Evolutionary conservation across 352 stramenopile genomes (phyloP), one percentile per base, ranked within the genome.

Genomic region (Phytophthora macrochlamydospora): DNA sequence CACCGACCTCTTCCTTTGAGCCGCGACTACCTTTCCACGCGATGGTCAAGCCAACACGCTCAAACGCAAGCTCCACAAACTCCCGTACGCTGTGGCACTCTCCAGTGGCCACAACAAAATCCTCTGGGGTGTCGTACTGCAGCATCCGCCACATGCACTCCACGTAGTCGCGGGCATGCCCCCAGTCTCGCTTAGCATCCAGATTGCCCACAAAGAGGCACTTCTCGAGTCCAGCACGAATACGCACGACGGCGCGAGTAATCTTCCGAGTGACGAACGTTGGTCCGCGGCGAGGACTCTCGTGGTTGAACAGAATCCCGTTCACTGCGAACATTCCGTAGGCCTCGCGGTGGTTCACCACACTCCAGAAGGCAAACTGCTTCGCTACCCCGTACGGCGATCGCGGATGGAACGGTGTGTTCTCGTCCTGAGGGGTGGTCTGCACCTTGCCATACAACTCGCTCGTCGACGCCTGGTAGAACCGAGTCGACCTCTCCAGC

Each of bases 231-330:
- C 94, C 93, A 28, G 86, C 74, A 51, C 90, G 78, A 76, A 99
- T 99, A 35, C 91, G 85, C 8, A 97, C 97, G 14, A 99, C 96
- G 2, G 90, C 95, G 31, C 91, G 88, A 7, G 97, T 99, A 76
- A 99, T 99, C 85, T 99, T 99, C 65, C 98, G 92, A 2, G 98
- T 99, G 30, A 99, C 97, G 67, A 99, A 99, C 1, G 97, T 99
- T 31, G 93, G 94, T 33, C 98, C 98, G 56, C 98, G 94, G 51
- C 98, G 93, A 40, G 98, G 98, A 62, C 94, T 99, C 76, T 99
- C 98, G 78, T 99, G 98, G 85, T 99, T 99, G 89, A 99, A 99
- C 18, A 99, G 74, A 70, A 99, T 99, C 52, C 98, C 98, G 63
- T 99, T 99, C 45, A 95, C 96, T 11, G 97, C 85, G 65, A 89